Base-by-base conservation (phyloP, 257 asterid genomes). In the Paraleonurus japonicus region DNA sequence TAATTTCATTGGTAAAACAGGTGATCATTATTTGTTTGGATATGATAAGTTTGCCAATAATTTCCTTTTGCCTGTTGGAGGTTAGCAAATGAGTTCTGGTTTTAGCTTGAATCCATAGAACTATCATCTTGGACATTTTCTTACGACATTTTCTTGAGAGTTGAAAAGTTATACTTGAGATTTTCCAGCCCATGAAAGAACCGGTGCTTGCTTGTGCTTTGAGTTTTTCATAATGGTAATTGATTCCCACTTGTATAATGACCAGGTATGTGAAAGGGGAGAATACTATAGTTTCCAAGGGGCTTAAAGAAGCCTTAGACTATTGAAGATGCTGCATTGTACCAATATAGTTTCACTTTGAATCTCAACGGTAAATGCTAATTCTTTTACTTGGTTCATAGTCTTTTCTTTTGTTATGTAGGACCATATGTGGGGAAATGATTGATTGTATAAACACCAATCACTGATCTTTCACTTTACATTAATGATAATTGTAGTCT, bases 251-350 rank as follows among this genome's bases (percentile, higher is more conserved):
- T 26, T 51, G 45, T 71, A 28, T 75, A 45, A 13, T 78, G 55
- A 78, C 53, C 81, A 81, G 81, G 75, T 78, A 65, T 54, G 63
- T 76, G 54, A 47, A 33, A 22, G 27, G 65, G 71, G 48, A 22
- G 61, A 33, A 62, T 65, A 51, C 37, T 61, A 51, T 54, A 9
- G 47, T 53, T 16, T 69, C 55, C 54, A 19, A 20, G 73, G 67
- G 57, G 74, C 55, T 69, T 26, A 19, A 43, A 68, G 73, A 57
- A 50, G 74, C 51, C 64, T 27, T 19, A 15, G 50, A 37, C 68
- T 47, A 35, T 17, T 63, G 59, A 59, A 67, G 72, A 39, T 50
- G 76, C 28, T 71, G 73, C 60, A 20, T 28, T 68, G 55, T 73
- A 16, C 53, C 32, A 45, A 65, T 61, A 20, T 62, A 22, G 54